A percentile compares a stretch with the other conserved stretches of the same genome.
Evolutionary conservation across 2,329 filamentous ascomycete genomes (phyloP).

Genomic region (Dothideomycetidae sp.): DNA sequence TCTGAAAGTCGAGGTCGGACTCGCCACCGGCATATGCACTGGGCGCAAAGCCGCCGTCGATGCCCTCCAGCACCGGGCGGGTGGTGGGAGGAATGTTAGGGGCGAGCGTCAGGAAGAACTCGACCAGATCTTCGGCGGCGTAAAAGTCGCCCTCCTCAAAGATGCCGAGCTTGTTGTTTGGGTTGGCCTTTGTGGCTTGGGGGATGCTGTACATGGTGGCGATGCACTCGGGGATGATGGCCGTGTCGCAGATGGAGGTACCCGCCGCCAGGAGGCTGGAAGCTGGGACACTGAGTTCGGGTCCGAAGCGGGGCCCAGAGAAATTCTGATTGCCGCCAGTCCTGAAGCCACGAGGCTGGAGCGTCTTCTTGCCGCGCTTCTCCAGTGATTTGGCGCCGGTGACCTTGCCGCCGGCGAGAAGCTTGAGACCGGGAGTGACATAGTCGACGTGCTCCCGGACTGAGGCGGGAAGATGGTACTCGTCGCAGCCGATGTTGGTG

Average conservation of each 20-base stretch:
- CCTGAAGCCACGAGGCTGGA: constrained; percentile 10
- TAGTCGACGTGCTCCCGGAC: constrained; percentile 17
- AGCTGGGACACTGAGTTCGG: constrained; percentile 6
- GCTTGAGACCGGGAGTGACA: constrained; percentile 19
- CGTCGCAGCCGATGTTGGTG: constrained; percentile 13
- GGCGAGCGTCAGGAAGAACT: constrained; percentile 26
- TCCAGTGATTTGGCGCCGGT: constrained; percentile 7
- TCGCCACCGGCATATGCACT: constrained; percentile 24
- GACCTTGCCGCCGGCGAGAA: constrained; percentile 13
- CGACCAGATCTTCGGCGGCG: constrained; percentile 28
- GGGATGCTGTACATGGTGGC: constrained; percentile 16
- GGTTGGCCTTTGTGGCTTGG: constrained; percentile 11
- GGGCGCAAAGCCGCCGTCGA: constrained; percentile 15
- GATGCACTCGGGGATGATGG: constrained; percentile 17
- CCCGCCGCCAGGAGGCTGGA: neutral
- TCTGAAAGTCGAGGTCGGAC: constrained; percentile 36
- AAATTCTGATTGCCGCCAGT: constrained; percentile 12
- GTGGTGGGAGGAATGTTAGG: constrained; percentile 15
- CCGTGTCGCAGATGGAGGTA: constrained; percentile 9
- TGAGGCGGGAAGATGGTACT: constrained; percentile 17
- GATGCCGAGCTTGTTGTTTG: constrained; percentile 25
- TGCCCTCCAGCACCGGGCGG: constrained; percentile 18
- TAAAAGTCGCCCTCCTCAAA: constrained; percentile 33
- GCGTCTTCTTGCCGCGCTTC: no score
- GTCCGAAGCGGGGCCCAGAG: constrained; percentile 9